Conservation (phyloP, 441 rosid genomes). For the Euphorbia corollata region DNA sequence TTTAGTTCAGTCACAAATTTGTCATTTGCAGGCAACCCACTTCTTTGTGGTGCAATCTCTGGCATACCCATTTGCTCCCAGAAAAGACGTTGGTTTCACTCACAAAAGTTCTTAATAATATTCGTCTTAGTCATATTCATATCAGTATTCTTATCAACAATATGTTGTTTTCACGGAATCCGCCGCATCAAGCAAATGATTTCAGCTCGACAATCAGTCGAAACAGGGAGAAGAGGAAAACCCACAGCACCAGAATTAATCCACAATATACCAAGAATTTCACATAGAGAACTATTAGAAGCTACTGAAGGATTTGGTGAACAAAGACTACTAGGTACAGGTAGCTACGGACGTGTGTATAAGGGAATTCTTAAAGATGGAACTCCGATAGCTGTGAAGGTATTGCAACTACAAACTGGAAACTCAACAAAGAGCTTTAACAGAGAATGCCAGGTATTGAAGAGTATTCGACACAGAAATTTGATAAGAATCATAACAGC, state of each 20-base stretch:
- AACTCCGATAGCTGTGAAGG: conserved; percentile 25
- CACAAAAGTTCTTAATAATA: conserved; percentile 11
- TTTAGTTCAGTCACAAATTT: conserved; percentile 8
- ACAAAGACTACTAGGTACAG: conserved; percentile 21
- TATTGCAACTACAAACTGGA: conserved; percentile 23
- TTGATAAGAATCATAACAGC: conserved; percentile 26
- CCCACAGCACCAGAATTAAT: not conserved
- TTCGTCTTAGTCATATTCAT: conserved; percentile 1
- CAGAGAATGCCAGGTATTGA: conserved; percentile 28
- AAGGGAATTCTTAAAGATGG: conserved; percentile 26
- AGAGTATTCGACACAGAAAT: conserved; percentile 28
- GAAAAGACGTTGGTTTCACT: not conserved
- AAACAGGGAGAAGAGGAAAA: conserved; percentile 2
- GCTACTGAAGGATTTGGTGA: conserved; percentile 23
- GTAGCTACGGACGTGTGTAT: conserved; percentile 24
- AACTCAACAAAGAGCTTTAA: conserved; percentile 24
- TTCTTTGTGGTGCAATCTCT: conserved; percentile 19
- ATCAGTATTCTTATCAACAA: conserved; percentile 10
- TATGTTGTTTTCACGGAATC: conserved; percentile 20
- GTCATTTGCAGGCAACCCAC: conserved; percentile 25
- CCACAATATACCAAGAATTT: conserved; percentile 37
- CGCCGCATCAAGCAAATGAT: conserved; percentile 22
- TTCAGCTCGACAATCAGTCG: conserved; percentile 20
- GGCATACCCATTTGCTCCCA: conserved; percentile 18
- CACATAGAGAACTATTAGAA: conserved; percentile 30